Evolutionary conservation across 2,329 filamentous ascomycete species (phyloP).

Genomic region (Microsporum ferrugineum): DNA sequence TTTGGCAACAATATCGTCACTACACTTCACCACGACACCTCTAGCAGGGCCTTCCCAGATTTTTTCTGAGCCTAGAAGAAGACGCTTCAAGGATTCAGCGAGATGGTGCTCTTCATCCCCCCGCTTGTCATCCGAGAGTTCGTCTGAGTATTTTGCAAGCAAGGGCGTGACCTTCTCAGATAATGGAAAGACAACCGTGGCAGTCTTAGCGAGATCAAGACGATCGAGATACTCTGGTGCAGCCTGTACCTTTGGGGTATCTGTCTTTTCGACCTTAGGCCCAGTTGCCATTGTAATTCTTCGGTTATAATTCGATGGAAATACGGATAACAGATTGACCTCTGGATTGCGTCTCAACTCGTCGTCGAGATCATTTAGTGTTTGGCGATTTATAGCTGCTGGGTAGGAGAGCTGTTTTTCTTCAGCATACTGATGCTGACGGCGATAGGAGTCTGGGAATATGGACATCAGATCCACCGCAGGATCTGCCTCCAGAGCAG

Average conservation of each 20-base stretch:
- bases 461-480: constrained; percentile 18
- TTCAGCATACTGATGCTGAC: constrained; percentile 13
- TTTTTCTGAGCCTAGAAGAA: constrained; percentile 18
- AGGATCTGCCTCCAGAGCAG: constrained; percentile 15
- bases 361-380: constrained; percentile 13
- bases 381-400: constrained; percentile 15
- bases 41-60: constrained; percentile 18
- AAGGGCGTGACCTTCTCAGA: constrained; percentile 15
- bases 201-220: constrained; percentile 16
- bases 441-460: constrained; percentile 16
- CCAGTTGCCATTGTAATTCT: constrained; percentile 16
- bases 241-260: neutral
- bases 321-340: constrained; percentile 15
- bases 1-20: constrained; percentile 17
- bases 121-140: neutral
- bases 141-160: constrained; percentile 11
- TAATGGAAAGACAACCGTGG: constrained; percentile 17
- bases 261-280: constrained; percentile 7
- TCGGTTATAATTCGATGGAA: constrained; percentile 18
- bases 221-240: constrained; percentile 16
- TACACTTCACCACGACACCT: constrained; percentile 20
- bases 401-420: constrained; percentile 12
- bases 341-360: constrained; percentile 14
- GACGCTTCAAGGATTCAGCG: constrained; percentile 13
- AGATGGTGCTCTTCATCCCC: constrained; percentile 11